Evolutionary conservation across 2,329 filamentous ascomycete genomes (phyloP), one percentile per base, ranked within the genome.

Genomic region (Thermomyces lanuginosus): DNA sequence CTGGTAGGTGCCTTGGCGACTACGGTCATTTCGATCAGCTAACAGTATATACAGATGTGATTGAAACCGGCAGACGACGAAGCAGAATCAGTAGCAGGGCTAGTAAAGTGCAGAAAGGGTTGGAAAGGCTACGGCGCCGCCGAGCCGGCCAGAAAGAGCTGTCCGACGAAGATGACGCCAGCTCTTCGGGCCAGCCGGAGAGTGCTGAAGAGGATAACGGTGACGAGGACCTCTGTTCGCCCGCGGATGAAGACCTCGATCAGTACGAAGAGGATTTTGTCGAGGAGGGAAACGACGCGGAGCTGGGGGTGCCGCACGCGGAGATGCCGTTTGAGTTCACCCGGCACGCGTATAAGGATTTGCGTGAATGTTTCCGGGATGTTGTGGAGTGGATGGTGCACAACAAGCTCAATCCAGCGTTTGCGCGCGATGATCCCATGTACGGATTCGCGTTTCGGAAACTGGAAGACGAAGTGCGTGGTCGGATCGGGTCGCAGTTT

Each of bases 341-440:
- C 1, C 53, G 63, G 3, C 64, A 76, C 30, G 64, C 69, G 0
- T 70, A 72, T 35, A 72, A 73, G 38, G 76, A 76, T 26, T 56
- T 74, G 0, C 73, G 72, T 36, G 72, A 80, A 20, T 69, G 83
- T 26, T 86, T 86, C 55, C 68, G 66, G 24, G 71, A 74, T 39
- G 75, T 70, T 0, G 61, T 86, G 2, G 76, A 82, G 44, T 86
- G 78, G 78, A 75, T 84, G 53, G 72, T 86, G 2, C 76, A 82
- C 41, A 78, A 77, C 44, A 74, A 76, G 39, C 62, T 89, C 26
- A 76, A 83, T 37, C 78, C 77, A 0, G 69, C 61, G 0, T 84
- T 83, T 40, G 55, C 65, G 7, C 62, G 64, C 10, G 54, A 65
- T 4, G 69, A 79, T 33, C 59, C 66, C 5, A 55, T 82, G 8